Base-by-base conservation (phyloP, 768 basidiomycete species). In the Suillus ampliporus region DNA sequence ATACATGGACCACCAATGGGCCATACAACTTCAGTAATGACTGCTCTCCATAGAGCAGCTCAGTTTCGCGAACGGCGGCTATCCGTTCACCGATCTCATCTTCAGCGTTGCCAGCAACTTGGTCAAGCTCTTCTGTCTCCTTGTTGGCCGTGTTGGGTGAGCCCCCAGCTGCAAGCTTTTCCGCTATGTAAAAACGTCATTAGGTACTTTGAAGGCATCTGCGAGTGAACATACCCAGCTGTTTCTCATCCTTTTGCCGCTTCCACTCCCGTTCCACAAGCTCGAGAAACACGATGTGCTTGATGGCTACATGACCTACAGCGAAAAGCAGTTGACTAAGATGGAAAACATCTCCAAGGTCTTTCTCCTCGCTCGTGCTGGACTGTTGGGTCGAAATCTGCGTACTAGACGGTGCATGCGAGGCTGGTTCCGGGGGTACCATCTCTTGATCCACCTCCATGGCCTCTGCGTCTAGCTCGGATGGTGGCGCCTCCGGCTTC, bases 81-180 rank as follows among this genome's bases (percentile, higher is more conserved):
- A 99, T 91, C 10, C 90, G 84, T 62, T 99, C 97, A 15, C 95
- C 97, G 67, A 98, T 97, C 69, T 99, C 97, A 71, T 99, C 97
- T 74, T 99, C 97, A 5, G 95, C 95, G 70, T 96, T 97, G 7
- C 97, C 97, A 9, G 92, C 95, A 11, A 99, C 97, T 69, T 97
- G 95, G 67, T 99, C 97, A 0, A 99, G 87, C 72, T 99, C 97
- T 71, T 97, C 95, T 62, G 82, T 64, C 11, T 87, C 85, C 63
- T 88, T 92, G 40, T 84, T 75, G 9, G 75, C 73, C 31, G 78
- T 79, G 66, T 76, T 74, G 28, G 75, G 69, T 38, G 75, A 72
- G 60, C 70, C 80, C 71, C 74, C 78, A 26, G 75, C 78, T 1
- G 79, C 82, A 13, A 81, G 80, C 71, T 92, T 94, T 56, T 88